Base-by-base conservation (phyloP, 1,284 basidiomycete species). In the Inonotus hispidus region DNA sequence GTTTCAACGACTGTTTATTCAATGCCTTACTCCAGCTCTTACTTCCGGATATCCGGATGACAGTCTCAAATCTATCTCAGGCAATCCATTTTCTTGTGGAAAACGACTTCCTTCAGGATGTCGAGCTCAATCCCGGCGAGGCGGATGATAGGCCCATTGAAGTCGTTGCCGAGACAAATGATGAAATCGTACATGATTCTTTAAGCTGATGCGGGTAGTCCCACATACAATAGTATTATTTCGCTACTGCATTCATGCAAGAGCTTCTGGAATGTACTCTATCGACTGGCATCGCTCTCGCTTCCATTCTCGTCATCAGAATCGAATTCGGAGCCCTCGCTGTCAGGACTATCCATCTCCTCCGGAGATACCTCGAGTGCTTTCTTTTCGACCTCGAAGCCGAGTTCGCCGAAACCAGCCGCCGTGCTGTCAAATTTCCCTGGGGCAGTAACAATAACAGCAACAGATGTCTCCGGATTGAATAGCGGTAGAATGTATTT, bases 51-150 rank as follows among this genome's bases (percentile, higher is more conserved):
- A 94, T 98, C 55, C 84, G 88, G 29, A 84, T 93, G 68, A 95
- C 96, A 0, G 82, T 97, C 3, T 93, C 92, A 1, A 95, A 97
- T 71, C 79, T 98, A 1, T 93, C 94, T 0, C 96, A 98, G 73
- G 92, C 92, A 1, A 92, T 98, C 68, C 87, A 86, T 37, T 99
- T 98, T 73, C 74, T 98, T 14, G 93, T 93, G 1, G 90, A 93
- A 64, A 99, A 99, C 67, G 86, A 94, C 68, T 95, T 96, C 75
- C 76, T 99, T 14, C 76, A 82, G 52, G 82, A 83, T 53, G 93
- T 98, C 0, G 96, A 98, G 73, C 73, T 90, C 21, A 81, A 81
- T 50, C 85, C 88, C 13, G 96, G 95, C 0, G 83, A 94, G 68
- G 88, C 90, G 1, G 78, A 82, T 25, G 82, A 88, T 62, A 80